These are phyloP conservation scores for Cladosporium sp. DNA, from an alignment of 2,329 filamentous ascomycete species.

Conservation along the genomic window DNA sequence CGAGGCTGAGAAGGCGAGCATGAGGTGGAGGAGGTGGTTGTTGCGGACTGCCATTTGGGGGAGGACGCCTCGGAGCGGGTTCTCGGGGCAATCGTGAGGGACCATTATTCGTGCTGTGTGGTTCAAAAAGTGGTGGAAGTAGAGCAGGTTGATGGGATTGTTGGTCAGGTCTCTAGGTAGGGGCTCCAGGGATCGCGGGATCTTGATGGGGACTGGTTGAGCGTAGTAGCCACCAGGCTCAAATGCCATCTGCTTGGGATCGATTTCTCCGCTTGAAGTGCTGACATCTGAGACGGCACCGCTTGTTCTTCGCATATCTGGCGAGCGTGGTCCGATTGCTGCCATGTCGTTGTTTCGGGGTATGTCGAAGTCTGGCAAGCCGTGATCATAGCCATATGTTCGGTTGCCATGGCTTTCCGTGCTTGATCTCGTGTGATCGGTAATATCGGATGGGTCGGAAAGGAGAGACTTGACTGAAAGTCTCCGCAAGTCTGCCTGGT, in stretches of 20 bases:
- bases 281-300: conserved; percentile 28
- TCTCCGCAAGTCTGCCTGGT: conserved; percentile 44
- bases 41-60: conserved; percentile 65
- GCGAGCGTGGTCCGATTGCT: conserved; percentile 48
- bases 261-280: conserved; percentile 22
- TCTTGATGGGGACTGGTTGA: conserved; percentile 61
- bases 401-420: conserved; percentile 18
- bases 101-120: conserved; percentile 68
- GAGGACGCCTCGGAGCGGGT: conserved; percentile 56
- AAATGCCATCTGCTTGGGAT: conserved; percentile 44
- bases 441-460: conserved; percentile 43
- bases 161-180: conserved; percentile 55
- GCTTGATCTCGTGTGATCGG: conserved; percentile 13
- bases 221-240: conserved; percentile 64
- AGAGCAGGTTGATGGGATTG: conserved; percentile 76
- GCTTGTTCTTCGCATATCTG: conserved; percentile 28
- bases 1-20: conserved; percentile 79
- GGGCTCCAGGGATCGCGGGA: conserved; percentile 53
- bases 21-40: conserved; percentile 67
- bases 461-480: conserved; percentile 64
- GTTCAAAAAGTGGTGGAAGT: conserved; percentile 70
- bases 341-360: conserved; percentile 65
- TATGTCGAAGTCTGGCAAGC: conserved; percentile 64
- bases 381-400: conserved; percentile 67
- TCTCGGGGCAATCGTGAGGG: conserved; percentile 58